phyloP scores from a whole-genome alignment of 192 early-diverging fungal species.

The Irineochytrium annulatum region DNA sequence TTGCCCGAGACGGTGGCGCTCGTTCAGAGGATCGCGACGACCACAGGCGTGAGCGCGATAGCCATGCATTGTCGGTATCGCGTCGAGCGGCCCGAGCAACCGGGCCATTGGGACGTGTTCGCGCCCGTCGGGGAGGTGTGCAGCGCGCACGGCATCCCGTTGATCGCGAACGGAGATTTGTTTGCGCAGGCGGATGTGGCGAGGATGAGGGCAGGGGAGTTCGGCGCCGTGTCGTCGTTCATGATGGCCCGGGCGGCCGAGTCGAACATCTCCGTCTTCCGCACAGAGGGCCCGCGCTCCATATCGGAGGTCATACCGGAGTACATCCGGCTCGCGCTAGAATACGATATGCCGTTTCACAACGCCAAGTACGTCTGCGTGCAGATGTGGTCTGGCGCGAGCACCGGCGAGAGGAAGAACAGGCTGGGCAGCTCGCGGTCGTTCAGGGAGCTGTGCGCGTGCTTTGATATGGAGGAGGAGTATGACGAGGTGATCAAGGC shows the following conservation, averaged over 20 bases:
- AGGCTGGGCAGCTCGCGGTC: not conserved
- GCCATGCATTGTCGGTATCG: slow-evolving; percentile 73
- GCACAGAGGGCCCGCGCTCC: slow-evolving; percentile 34
- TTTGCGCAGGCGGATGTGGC: slow-evolving; percentile 60
- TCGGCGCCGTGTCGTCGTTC: slow-evolving; percentile 60
- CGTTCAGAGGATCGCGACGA: slow-evolving; percentile 75
- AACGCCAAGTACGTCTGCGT: slow-evolving; percentile 91
- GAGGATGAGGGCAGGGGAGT: slow-evolving; percentile 51
- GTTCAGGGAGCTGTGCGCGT: slow-evolving; percentile 11
- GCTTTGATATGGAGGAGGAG: slow-evolving; percentile 23
- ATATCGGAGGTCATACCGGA: slow-evolving; percentile 54
- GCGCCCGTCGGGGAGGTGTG: slow-evolving; percentile 66
- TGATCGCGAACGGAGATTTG: slow-evolving; percentile 94
- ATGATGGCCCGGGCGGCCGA: slow-evolving; percentile 92
- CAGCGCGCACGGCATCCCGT: slow-evolving; percentile 46
- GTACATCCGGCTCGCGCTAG: slow-evolving; percentile 67
- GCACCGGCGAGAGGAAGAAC: not conserved
- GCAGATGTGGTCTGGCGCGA: slow-evolving; percentile 62
- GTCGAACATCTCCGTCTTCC: slow-evolving; percentile 84
- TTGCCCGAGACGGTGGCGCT: slow-evolving; percentile 76
- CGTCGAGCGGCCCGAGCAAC: slow-evolving; percentile 72
- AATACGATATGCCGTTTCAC: slow-evolving; percentile 65
- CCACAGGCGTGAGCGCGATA: slow-evolving; percentile 82
- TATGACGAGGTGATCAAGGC: slow-evolving; percentile 16
- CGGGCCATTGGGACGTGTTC: slow-evolving; percentile 82